These are phyloP conservation scores for Diaporthe vexans DNA, from an alignment of 2,329 filamentous ascomycete species.

Conservation along the genomic window DNA sequence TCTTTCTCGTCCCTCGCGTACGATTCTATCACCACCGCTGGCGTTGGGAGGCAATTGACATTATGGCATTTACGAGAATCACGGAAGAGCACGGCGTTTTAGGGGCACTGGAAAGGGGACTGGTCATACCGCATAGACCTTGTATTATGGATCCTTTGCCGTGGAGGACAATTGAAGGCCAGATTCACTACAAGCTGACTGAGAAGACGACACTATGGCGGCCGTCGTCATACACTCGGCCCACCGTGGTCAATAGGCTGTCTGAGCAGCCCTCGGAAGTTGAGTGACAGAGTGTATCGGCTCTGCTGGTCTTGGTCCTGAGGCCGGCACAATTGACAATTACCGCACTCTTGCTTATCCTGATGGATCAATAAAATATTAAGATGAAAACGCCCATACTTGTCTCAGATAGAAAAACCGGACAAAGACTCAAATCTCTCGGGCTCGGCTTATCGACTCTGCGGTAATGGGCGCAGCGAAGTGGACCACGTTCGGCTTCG, in stretches of 20 bases:
- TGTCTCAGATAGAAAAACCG: conserved; percentile 1
- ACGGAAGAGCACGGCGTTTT: conserved; percentile 39
- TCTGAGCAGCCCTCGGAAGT: conserved; percentile 2
- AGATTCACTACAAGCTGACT: background rate
- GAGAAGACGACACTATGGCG: background rate
- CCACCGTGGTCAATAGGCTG: background rate
- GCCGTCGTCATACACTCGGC: background rate
- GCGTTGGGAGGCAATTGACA: conserved; percentile 39
- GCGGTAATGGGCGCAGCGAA: background rate
- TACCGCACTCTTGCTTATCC: background rate
- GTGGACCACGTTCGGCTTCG: background rate
- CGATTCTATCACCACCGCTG: conserved; percentile 21
- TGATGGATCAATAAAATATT: conserved; percentile 18
- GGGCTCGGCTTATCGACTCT: background rate
- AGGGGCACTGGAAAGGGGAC: conserved; percentile 20
- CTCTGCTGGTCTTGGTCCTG: background rate
- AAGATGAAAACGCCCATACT: conserved; percentile 9
- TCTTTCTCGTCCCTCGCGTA: background rate
- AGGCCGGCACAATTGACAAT: background rate
- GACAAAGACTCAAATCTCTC: background rate
- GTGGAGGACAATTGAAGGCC: background rate
- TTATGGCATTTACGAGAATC: conserved; percentile 38
- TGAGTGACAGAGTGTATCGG: background rate
- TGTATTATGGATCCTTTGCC: conserved; percentile 30
- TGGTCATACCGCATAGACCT: conserved; percentile 37